Conservation (phyloP, 495 filamentous ascomycete genomes). For the Emericellopsis terricola region DNA sequence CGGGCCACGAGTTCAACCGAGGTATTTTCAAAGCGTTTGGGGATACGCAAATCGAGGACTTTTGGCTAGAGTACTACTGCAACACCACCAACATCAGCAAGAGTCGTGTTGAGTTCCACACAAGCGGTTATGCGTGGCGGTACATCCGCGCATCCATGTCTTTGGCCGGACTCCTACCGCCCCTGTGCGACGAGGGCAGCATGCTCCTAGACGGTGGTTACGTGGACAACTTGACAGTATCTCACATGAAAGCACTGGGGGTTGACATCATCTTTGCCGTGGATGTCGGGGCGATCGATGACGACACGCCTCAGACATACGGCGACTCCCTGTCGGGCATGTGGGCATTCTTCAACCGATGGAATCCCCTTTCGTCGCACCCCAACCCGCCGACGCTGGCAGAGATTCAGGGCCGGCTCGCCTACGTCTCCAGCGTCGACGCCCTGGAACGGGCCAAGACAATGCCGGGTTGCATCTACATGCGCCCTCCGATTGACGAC, state of each 20-base stretch:
- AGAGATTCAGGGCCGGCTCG: conserved; percentile 86
- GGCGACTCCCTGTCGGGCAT: conserved; percentile 90
- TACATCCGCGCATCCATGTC: conserved; percentile 95
- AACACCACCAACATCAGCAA: conserved; percentile 97
- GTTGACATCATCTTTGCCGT: conserved; percentile 89
- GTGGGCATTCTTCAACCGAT: conserved; percentile 85
- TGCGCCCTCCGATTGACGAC: conserved; percentile 83
- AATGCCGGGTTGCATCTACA: conserved; percentile 75
- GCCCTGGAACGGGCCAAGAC: conserved; percentile 85
- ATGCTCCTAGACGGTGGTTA: conserved; percentile 96
- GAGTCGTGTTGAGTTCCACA: conserved; percentile 76
- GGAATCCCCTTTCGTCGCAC: conserved; percentile 80
- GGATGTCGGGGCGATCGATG: conserved; percentile 82
- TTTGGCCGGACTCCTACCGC: conserved; percentile 77
- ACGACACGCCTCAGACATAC: conserved; percentile 75
- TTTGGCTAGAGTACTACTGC: conserved; percentile 98
- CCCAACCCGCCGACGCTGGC: conserved; percentile 89
- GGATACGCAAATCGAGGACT: conserved; percentile 92
- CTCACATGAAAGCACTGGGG: conserved; percentile 90
- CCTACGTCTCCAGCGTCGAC: conserved; percentile 86
- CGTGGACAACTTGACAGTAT: conserved; percentile 90
- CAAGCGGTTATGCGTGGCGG: conserved; percentile 87
- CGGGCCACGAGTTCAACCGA: conserved; percentile 95
- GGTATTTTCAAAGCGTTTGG: conserved; percentile 98
- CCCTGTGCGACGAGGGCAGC: conserved; percentile 88